A percentile compares a stretch with the other conserved stretches of the same genome.
Conservation (phyloP, 371 early-diverging fungal genomes). For the Mortierella sp. region DNA sequence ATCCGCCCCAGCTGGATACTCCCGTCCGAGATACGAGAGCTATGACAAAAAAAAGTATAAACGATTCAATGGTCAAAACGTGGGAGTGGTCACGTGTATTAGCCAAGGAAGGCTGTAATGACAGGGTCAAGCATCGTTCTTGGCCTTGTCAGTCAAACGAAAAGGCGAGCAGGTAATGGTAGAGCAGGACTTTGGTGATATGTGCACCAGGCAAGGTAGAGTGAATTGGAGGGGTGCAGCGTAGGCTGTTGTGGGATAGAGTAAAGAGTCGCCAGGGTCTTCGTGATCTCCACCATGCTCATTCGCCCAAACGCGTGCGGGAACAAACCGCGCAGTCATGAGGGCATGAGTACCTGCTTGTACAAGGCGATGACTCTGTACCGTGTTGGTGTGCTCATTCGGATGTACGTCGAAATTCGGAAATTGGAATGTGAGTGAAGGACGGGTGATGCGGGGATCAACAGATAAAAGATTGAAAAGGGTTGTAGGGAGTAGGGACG, state of each 20-base stretch:
- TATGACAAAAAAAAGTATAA: constrained; percentile 22
- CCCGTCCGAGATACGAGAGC: constrained; percentile 72
- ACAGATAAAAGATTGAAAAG: background rate
- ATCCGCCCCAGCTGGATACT: constrained; percentile 72
- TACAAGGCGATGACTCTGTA: constrained; percentile 65
- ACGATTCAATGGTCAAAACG: background rate
- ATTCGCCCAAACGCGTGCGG: too few species aligned
- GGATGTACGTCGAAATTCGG: background rate
- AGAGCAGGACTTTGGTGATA: too few species aligned
- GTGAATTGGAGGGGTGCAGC: too few species aligned
- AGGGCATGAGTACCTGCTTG: constrained; percentile 59
- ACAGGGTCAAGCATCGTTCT: background rate
- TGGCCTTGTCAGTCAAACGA: background rate
- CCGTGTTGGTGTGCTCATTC: constrained; percentile 57
- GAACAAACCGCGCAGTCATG: background rate
- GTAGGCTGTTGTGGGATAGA: too few species aligned
- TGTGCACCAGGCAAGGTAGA: too few species aligned
- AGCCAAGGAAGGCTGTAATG: background rate
- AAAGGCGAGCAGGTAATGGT: background rate
- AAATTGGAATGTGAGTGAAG: background rate
- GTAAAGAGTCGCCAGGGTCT: too few species aligned
- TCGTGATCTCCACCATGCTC: too few species aligned
- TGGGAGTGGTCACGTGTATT: background rate
- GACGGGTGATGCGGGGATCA: background rate
- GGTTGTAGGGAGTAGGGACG: background rate